Conservation (phyloP, 768 basidiomycete species). For the Termitomyces sp. region DNA sequence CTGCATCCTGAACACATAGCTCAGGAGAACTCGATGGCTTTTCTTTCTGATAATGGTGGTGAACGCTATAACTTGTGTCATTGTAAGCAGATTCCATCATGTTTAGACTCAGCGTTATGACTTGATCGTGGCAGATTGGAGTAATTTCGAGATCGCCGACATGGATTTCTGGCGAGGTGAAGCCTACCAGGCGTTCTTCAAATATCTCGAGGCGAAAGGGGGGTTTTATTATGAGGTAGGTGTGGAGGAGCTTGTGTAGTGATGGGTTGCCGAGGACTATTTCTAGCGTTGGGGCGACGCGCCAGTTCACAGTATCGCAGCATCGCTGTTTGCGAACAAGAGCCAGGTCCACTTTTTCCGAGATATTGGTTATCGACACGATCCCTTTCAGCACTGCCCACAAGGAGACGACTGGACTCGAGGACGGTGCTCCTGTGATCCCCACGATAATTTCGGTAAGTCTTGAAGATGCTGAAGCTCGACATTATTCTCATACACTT, state of each 20-base stretch:
- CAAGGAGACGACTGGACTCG: conserved; percentile 51
- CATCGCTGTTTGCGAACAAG: conserved; percentile 68
- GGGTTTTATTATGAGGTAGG: conserved; percentile 90
- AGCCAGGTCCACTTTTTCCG: conserved; percentile 80
- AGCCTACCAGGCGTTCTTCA: conserved; percentile 83
- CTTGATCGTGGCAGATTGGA: conserved; percentile 58
- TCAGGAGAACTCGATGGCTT: conserved; percentile 66
- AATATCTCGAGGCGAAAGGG: conserved; percentile 75
- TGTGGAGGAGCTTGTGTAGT: conserved; percentile 4
- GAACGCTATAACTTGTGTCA: conserved; percentile 70
- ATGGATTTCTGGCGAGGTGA: conserved; percentile 88
- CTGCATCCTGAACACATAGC: conserved; percentile 61
- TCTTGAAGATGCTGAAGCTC: conserved; percentile 1
- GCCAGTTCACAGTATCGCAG: conserved; percentile 74
- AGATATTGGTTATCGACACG: conserved; percentile 84
- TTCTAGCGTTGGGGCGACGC: conserved; percentile 81
- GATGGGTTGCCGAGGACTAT: not conserved
- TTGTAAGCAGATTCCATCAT: conserved; percentile 36
- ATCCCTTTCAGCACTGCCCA: conserved; percentile 78
- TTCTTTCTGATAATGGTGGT: conserved; percentile 70
- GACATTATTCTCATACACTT: not conserved
- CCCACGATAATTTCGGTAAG: conserved; percentile 68
- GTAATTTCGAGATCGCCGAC: conserved; percentile 89
- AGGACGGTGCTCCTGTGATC: conserved; percentile 73
- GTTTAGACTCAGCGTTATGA: not conserved